Conservation (phyloP, 495 filamentous ascomycete species). For the Podospora bellae-mahoneyi region DNA sequence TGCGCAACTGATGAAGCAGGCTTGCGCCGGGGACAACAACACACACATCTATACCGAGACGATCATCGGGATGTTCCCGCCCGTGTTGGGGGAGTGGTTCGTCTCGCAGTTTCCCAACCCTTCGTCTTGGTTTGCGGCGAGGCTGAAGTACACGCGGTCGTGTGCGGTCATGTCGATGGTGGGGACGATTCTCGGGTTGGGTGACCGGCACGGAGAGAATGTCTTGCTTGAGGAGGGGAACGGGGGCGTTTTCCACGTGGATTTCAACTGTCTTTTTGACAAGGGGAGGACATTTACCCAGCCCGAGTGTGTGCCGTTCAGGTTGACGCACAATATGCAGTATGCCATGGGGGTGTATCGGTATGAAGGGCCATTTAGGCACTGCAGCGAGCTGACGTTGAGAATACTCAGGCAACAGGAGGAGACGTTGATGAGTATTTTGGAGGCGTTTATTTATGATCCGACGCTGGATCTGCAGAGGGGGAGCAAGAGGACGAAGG, state of each 20-base stretch:
- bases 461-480: slow-evolving; percentile 88
- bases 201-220: slow-evolving; percentile 98
- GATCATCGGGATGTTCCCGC: slow-evolving; percentile 65
- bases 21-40: slow-evolving; percentile 42
- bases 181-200: slow-evolving; percentile 87
- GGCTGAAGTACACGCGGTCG: slow-evolving; percentile 87
- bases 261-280: slow-evolving; percentile 99
- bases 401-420: slow-evolving; percentile 82
- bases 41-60: slow-evolving; percentile 65
- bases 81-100: slow-evolving; percentile 92
- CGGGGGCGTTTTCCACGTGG: slow-evolving; percentile 92
- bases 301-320: slow-evolving; percentile 95
- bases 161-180: slow-evolving; percentile 98
- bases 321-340: slow-evolving; percentile 96
- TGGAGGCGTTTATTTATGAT: slow-evolving; percentile 95
- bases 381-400: slow-evolving; percentile 83
- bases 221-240: slow-evolving; percentile 92
- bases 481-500: slow-evolving; percentile 37
- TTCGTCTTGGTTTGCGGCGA: slow-evolving; percentile 82
- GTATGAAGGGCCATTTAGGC: slow-evolving; percentile 88
- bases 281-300: slow-evolving; percentile 95
- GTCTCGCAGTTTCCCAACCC: slow-evolving; percentile 91
- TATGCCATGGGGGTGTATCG: slow-evolving; percentile 93
- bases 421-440: slow-evolving; percentile 92
- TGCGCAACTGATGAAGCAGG: slow-evolving; percentile 48